Evolutionary conservation across 2,329 filamentous ascomycete species (phyloP).

Genomic region (Aureobasidium zeae): DNA sequence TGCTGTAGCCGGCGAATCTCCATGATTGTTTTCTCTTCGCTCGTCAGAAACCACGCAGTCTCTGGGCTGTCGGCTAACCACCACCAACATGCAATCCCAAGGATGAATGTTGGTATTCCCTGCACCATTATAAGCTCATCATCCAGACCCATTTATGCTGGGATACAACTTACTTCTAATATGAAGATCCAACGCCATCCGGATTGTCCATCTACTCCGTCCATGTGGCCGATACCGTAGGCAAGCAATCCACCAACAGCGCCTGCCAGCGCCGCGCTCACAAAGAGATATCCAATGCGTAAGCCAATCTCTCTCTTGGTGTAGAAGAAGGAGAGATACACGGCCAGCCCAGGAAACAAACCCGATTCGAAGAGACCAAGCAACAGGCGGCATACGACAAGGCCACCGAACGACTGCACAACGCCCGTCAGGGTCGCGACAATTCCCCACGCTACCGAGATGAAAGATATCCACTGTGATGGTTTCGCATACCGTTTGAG

Average conservation of each 20-base stretch:
- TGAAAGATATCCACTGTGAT: conserved; percentile 47
- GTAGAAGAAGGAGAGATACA: conserved; percentile 66
- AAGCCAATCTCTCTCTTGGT: conserved; percentile 64
- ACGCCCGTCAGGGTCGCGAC: conserved; percentile 61
- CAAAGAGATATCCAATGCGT: conserved; percentile 64
- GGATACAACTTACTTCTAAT: conserved; percentile 40
- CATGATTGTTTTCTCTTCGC: conserved; percentile 50
- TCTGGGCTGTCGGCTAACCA: conserved; percentile 58
- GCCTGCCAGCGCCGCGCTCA: conserved; percentile 60
- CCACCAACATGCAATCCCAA: conserved; percentile 47
- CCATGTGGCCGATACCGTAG: conserved; percentile 64
- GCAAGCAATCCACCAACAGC: conserved; percentile 64
- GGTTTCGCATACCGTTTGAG: conserved; percentile 36
- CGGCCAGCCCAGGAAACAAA: conserved; percentile 58
- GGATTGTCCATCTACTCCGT: conserved; percentile 52
- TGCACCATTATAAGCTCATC: too few species aligned
- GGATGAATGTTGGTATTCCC: conserved; percentile 42
- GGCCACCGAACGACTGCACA: conserved; percentile 52
- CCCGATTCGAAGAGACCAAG: conserved; percentile 63
- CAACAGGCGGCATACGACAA: conserved; percentile 59
- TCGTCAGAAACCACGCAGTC: conserved; percentile 51
- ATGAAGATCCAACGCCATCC: conserved; percentile 69
- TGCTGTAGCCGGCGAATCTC: conserved; percentile 25
- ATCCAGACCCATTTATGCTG: too few species aligned
- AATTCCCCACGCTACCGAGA: conserved; percentile 50